Conservation (phyloP, 2,329 filamentous ascomycete species). For the Ophiocordyceps sinensis region DNA sequence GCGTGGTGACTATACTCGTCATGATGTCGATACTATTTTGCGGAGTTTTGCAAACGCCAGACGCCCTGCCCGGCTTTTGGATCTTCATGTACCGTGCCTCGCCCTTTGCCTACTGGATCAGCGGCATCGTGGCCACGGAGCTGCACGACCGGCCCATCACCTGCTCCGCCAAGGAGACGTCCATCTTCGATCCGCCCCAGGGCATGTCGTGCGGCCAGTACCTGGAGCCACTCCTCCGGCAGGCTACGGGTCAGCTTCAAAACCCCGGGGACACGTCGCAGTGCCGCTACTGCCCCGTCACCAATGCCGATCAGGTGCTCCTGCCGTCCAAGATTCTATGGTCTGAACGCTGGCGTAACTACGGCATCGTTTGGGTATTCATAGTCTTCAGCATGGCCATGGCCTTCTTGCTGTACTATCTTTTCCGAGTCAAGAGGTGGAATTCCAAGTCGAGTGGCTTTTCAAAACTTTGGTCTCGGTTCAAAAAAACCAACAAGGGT, state of each 20-base stretch:
- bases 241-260: conserved; percentile 42
- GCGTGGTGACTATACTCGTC: conserved; percentile 48
- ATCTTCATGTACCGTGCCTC: conserved; percentile 58
- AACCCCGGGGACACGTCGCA: conserved; percentile 39
- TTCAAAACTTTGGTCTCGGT: too few species aligned
- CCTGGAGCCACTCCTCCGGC: conserved; percentile 37
- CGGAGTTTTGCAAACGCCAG: conserved; percentile 46
- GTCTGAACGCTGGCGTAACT: conserved; percentile 50
- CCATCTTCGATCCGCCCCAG: conserved; percentile 48
- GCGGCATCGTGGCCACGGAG: conserved; percentile 52
- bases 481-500: too few species aligned
- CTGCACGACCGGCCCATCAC: conserved; percentile 37
- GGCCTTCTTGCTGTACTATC: conserved; percentile 47
- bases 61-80: conserved; percentile 55
- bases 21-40: too few species aligned
- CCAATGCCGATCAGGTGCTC: conserved; percentile 46
- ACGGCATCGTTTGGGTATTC: conserved; percentile 54
- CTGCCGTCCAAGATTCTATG: conserved; percentile 31
- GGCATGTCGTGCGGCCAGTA: conserved; percentile 51
- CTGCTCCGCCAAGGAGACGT: conserved; percentile 42
- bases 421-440: conserved; percentile 37
- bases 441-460: conserved; percentile 2
- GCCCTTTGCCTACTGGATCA: conserved; percentile 55
- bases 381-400: conserved; percentile 47
- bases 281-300: conserved; percentile 55